phyloP scores from a whole-genome alignment of 768 basidiomycete species.

The Trametes cubensis region DNA sequence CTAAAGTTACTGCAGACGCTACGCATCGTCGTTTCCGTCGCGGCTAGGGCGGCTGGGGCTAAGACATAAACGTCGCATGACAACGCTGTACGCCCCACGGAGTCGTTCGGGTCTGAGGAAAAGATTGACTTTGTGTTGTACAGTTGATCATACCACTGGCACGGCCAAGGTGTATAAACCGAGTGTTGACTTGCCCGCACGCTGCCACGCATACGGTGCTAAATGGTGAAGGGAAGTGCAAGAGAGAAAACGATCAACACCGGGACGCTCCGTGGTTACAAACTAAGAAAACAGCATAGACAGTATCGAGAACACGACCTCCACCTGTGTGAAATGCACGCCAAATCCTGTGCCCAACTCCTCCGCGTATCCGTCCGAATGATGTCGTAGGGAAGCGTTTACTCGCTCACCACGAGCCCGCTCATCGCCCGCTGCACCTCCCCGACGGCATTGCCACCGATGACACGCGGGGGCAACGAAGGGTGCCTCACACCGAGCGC shows the following conservation, averaged over 20 bases:
- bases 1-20: too few species aligned
- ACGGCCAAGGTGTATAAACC: too few species aligned
- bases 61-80: too few species aligned
- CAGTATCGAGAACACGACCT: conserved; percentile 25
- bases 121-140: too few species aligned
- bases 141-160: too few species aligned
- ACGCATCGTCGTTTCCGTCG: too few species aligned
- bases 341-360: conserved; percentile 14
- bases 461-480: conserved; percentile 61
- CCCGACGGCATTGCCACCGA: conserved; percentile 53
- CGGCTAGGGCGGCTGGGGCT: too few species aligned
- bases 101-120: too few species aligned
- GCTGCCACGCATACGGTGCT: not conserved
- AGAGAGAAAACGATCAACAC: conserved; percentile 27
- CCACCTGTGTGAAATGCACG: conserved; percentile 23
- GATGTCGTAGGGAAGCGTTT: conserved; percentile 28
- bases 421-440: conserved; percentile 79
- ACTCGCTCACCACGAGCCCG: conserved; percentile 74
- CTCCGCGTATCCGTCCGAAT: conserved; percentile 10
- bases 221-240: conserved; percentile 6
- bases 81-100: too few species aligned
- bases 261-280: conserved; percentile 24
- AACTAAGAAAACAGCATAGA: conserved; percentile 25
- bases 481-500: conserved; percentile 86
- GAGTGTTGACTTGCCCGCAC: not conserved